Evolutionary conservation across 306 rosid genomes (phyloP).

Genomic region (Astragalus glycyphyllos): DNA sequence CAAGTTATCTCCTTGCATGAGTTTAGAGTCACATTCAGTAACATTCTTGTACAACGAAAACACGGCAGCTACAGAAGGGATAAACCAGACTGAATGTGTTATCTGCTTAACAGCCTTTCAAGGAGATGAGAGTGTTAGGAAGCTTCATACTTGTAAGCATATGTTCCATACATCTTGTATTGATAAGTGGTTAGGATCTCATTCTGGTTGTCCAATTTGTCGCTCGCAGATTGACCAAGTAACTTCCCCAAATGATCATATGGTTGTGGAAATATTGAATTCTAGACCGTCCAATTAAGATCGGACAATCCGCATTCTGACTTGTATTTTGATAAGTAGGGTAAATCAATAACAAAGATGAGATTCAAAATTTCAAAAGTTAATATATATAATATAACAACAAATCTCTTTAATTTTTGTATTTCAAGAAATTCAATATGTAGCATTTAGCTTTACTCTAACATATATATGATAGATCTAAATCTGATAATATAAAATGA

Average conservation of each 20-base stretch:
- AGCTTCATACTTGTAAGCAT: constrained; percentile 53
- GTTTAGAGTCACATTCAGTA: constrained; percentile 50
- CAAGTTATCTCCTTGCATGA: constrained; percentile 40
- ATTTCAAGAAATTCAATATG: constrained; percentile 19
- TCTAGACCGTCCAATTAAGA: neutral
- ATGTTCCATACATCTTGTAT: constrained; percentile 51
- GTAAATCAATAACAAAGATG: neutral
- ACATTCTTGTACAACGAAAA: constrained; percentile 40
- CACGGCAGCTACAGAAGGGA: constrained; percentile 26
- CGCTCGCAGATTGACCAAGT: constrained; percentile 45
- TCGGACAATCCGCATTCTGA: too few relatives aligned
- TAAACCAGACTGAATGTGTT: constrained; percentile 46
- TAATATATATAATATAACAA: neutral
- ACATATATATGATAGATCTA: constrained; percentile 24
- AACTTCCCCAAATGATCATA: constrained; percentile 35
- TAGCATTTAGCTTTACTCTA: constrained; percentile 27
- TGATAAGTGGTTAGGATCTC: constrained; percentile 51
- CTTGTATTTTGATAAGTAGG: neutral
- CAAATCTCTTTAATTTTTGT: constrained; percentile 24
- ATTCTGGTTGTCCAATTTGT: constrained; percentile 53
- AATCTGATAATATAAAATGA: constrained; percentile 24
- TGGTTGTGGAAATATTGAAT: constrained; percentile 22
- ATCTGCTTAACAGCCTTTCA: constrained; percentile 50
- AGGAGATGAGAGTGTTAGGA: constrained; percentile 46
- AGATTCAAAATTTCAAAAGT: neutral